Evolutionary conservation across 179 eudicot genomes (phyloP), one percentile per base, ranked within the genome.

Genomic region (Actinidia polygama): DNA sequence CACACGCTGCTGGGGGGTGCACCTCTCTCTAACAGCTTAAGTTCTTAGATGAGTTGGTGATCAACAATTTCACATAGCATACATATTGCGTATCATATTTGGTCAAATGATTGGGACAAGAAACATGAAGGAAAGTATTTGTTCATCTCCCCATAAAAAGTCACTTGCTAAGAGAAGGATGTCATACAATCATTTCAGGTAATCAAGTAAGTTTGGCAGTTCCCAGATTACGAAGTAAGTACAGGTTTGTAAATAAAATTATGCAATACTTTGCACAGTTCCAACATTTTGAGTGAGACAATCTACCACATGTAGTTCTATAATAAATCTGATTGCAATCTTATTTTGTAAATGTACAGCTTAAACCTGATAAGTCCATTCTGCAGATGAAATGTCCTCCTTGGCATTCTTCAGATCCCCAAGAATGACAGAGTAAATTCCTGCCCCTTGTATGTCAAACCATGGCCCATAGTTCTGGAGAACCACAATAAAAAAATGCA

Each of bases 391-490:
- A 68, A 86, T 81, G 75, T 86, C 79, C 72, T 82, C 47, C 75
- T 84, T 86, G 40, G 79, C 63, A 76, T 81, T 83, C 64, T 84
- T 80, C 75, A 82, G 80, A 83, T 81, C 89, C 70, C 78, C 55
- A 19, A 88, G 80, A 75, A 76, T 58, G 46, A 90, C 90, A 1
- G 92, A 86, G 85, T 16, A 81, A 75, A 90, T 55, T 46, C 92
- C 92, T 64, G 90, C 89, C 55, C 89, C 90, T 57, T 81, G 59
- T 57, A 90, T 82, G 77, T 90, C 92, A 46, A 86, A 90, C 92
- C 92, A 90, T 62, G 92, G 90, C 36, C 92, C 92, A 82, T 86
- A 90, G 80, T 90, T 90, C 92, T 90, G 88, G 54, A 84, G 70
- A 78, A 76, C 36, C 50, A 79, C 75, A 84, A 64, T 26, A 68